phyloP scores from a whole-genome alignment of 129 eudicot genomes.

The Tanacetum coccineum region DNA sequence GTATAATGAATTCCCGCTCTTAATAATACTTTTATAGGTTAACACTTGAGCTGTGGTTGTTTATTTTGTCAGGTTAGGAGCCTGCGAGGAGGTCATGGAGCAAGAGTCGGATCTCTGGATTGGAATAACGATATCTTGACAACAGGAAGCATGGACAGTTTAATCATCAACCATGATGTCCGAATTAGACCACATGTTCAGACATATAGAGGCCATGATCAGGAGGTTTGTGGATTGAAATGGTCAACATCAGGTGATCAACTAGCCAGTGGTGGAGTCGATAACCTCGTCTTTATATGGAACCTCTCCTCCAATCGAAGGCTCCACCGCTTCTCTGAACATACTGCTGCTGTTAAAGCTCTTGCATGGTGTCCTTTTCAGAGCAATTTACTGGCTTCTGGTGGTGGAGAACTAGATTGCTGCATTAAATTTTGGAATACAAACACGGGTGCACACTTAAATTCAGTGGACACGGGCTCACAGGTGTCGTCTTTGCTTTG shows the following conservation, averaged over 20 bases:
- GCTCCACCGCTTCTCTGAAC: constrained; percentile 47
- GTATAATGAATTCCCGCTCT: too few relatives aligned
- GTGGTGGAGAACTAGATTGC: constrained; percentile 59
- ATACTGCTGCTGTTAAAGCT: constrained; percentile 67
- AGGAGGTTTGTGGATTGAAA: constrained; percentile 73
- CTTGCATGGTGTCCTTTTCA: constrained; percentile 78
- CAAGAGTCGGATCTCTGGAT: constrained; percentile 53
- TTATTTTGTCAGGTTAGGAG: constrained; percentile 45
- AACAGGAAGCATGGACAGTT: constrained; percentile 53
- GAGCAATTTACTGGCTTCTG: constrained; percentile 60
- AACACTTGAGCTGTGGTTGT: not conserved
- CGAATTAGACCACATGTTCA: constrained; percentile 42
- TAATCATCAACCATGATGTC: constrained; percentile 56
- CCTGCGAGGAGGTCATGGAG: constrained; percentile 38
- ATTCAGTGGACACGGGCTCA: constrained; percentile 56
- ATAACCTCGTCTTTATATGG: constrained; percentile 61
- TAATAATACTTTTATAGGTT: not conserved
- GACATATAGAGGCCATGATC: constrained; percentile 53
- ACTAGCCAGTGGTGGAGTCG: constrained; percentile 80
- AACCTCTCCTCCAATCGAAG: constrained; percentile 33
- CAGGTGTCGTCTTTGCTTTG: constrained; percentile 62
- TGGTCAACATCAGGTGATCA: constrained; percentile 69
- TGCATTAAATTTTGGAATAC: constrained; percentile 68
- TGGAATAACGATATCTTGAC: constrained; percentile 68
- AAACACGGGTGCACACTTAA: constrained; percentile 50